Percentiles rank a stretch among this genome's conserved stretches.
Evolutionary conservation across 2,329 filamentous ascomycete species (phyloP).

Genomic region (Penicillium sp.): DNA sequence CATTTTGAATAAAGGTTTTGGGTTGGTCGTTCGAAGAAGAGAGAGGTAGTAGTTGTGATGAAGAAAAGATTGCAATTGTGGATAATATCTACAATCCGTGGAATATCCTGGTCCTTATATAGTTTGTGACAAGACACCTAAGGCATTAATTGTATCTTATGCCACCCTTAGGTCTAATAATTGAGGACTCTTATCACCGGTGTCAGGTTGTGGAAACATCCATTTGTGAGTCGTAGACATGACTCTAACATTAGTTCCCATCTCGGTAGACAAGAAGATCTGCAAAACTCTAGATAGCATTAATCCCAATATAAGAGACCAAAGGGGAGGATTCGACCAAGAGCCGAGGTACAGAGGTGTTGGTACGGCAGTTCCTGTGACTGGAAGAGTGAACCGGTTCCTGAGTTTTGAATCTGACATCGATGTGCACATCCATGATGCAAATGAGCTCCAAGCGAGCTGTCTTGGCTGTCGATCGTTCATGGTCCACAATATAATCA

Average conservation of each 20-base stretch:
- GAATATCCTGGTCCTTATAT: conserved; percentile 9
- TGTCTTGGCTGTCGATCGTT: conserved; percentile 15
- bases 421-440: neutral
- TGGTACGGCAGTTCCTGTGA: conserved; percentile 3
- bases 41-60: neutral
- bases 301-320: neutral
- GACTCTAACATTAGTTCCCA: neutral
- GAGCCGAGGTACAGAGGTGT: neutral
- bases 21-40: neutral
- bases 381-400: neutral
- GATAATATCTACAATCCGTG: neutral
- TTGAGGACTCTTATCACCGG: conserved; percentile 6
- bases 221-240: conserved; percentile 8
- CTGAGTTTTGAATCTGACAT: neutral
- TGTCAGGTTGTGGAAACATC: neutral
- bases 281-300: conserved; percentile 17
- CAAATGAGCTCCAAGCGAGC: conserved; percentile 11
- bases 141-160: neutral
- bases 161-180: neutral
- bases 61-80: neutral
- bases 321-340: neutral
- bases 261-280: conserved; percentile 5
- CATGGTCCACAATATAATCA: conserved; percentile 4
- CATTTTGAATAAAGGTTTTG: conserved; percentile 21
- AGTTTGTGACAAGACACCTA: neutral